Evolutionary conservation across 345 rosid genomes (phyloP).

Genomic region (Gossypium anomalum): DNA sequence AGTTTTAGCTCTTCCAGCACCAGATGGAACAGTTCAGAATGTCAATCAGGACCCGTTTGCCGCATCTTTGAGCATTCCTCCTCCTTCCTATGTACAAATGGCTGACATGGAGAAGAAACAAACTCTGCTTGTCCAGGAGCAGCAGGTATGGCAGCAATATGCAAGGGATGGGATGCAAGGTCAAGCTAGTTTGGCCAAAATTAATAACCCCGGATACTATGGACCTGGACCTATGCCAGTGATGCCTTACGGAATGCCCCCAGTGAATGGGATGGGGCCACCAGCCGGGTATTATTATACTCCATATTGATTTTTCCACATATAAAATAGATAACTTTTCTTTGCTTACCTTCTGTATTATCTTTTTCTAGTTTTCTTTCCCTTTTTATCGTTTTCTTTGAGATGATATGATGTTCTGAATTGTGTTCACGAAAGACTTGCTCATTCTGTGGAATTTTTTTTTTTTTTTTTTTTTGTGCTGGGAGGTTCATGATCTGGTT

Average conservation of each 20-base stretch:
- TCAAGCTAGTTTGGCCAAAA: slow-evolving; percentile 58
- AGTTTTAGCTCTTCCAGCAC: slow-evolving; percentile 78
- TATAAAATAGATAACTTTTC: slow-evolving; percentile 24
- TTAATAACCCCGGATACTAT: slow-evolving; percentile 39
- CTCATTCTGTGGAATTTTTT: slow-evolving; percentile 1
- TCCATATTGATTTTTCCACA: slow-evolving; percentile 32
- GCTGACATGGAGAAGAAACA: slow-evolving; percentile 84
- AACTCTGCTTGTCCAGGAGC: slow-evolving; percentile 57
- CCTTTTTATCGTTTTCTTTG: neutral
- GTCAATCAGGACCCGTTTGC: slow-evolving; percentile 76
- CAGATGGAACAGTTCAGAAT: slow-evolving; percentile 60
- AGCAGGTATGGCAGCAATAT: slow-evolving; percentile 76
- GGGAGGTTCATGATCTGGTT: slow-evolving; percentile 26
- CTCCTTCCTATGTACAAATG: slow-evolving; percentile 83
- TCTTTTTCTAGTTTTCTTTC: slow-evolving; percentile 16
- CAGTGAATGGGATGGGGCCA: slow-evolving; percentile 42
- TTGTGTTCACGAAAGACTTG: slow-evolving; percentile 24
- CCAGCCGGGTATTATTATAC: slow-evolving; percentile 47
- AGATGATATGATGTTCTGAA: slow-evolving; percentile 24
- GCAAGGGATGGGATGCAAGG: slow-evolving; percentile 79
- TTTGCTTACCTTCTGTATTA: slow-evolving; percentile 25
- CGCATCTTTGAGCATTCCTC: slow-evolving; percentile 56
- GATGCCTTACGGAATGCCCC: slow-evolving; percentile 63
- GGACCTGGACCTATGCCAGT: slow-evolving; percentile 28
- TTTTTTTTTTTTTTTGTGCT: slow-evolving; percentile 15